These are phyloP conservation scores for Aegilops umbellulata DNA, from an alignment of 176 grass and related monocot species.

Conservation along the genomic window DNA sequence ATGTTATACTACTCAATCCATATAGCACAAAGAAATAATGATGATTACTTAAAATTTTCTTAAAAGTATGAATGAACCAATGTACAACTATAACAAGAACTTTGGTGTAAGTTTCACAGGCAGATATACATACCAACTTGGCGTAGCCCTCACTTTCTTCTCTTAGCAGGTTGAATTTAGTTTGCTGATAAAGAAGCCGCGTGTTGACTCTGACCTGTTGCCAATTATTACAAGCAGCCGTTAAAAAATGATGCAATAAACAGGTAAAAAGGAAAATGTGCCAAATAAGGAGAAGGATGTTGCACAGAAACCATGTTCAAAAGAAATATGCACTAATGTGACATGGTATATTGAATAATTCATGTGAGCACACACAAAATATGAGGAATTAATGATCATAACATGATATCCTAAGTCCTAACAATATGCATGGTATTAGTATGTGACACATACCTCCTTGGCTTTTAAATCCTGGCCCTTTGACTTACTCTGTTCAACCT, in stretches of 20 bases:
- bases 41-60: not conserved
- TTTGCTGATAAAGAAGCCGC: constrained; percentile 97
- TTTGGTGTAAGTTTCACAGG: not conserved
- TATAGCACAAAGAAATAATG: not conserved
- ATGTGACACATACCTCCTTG: constrained; percentile 67
- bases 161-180: constrained; percentile 94
- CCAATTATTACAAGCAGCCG: constrained; percentile 23
- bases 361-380: constrained; percentile 15
- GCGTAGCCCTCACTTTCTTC: constrained; percentile 99
- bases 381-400: not conserved
- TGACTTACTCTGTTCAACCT: constrained; percentile 76
- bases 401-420: not conserved
- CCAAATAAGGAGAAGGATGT: not conserved
- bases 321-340: not conserved
- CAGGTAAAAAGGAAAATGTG: not conserved
- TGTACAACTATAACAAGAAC: constrained; percentile 19
- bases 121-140: constrained; percentile 71
- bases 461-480: constrained; percentile 93
- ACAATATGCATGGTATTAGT: constrained; percentile 6
- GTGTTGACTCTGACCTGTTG: constrained; percentile 99
- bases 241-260: constrained; percentile 1
- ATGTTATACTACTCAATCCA: not conserved
- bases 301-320: not conserved
- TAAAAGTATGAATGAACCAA: not conserved
- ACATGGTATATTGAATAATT: constrained; percentile 1